phyloP scores from a whole-genome alignment of 2,329 filamentous ascomycete species.

The Aureobasidium sp. region DNA sequence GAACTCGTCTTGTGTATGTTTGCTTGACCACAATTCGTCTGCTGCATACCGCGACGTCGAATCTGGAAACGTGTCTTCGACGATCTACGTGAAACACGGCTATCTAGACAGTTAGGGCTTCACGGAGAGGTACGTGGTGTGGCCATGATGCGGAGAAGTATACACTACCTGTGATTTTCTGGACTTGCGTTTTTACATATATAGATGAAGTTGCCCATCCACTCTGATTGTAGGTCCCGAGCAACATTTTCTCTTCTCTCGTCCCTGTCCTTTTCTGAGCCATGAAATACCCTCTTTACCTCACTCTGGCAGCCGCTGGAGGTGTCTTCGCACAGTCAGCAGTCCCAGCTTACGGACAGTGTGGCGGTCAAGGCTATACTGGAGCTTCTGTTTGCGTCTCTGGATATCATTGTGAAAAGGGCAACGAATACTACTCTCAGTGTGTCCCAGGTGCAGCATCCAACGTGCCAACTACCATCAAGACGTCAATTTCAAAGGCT shows the following conservation, averaged over 20 bases:
- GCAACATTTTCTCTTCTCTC: neutral
- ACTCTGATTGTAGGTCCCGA: neutral
- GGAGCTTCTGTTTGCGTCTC: conserved; percentile 45
- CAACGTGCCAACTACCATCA: neutral
- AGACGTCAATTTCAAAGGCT: neutral
- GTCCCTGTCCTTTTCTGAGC: neutral
- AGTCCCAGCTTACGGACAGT: conserved; percentile 45
- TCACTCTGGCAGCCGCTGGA: conserved; percentile 7
- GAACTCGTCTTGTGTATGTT: neutral
- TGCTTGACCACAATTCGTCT: neutral
- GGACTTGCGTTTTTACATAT: neutral
- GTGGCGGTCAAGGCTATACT: conserved; percentile 48
- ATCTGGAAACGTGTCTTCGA: neutral
- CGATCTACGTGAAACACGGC: neutral
- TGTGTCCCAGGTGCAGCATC: conserved; percentile 33
- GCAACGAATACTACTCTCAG: conserved; percentile 55
- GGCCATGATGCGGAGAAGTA: neutral
- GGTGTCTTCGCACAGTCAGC: conserved; percentile 13
- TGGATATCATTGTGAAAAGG: conserved; percentile 43
- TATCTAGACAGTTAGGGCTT: neutral
- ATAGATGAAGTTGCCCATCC: neutral
- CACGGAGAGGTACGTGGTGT: neutral
- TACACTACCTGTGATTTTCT: neutral
- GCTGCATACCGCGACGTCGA: neutral
- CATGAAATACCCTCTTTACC: neutral